These are phyloP conservation scores for Collybia sordida DNA, from an alignment of 768 basidiomycete genomes.

Conservation along the genomic window DNA sequence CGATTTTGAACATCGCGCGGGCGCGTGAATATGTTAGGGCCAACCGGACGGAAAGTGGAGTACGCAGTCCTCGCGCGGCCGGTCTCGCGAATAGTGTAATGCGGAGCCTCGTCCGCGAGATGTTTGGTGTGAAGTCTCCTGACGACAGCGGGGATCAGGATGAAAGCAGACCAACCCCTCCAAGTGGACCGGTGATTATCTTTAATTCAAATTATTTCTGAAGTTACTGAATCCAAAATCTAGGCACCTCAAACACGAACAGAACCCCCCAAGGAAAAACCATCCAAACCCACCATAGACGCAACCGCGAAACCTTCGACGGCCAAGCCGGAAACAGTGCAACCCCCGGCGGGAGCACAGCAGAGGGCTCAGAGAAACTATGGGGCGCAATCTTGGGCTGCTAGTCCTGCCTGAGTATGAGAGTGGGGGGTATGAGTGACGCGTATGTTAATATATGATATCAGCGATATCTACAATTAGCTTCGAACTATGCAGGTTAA, in stretches of 20 bases:
- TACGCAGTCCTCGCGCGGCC: slow-evolving; percentile 13
- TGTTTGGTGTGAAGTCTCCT: slow-evolving; percentile 7
- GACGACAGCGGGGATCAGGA: background rate
- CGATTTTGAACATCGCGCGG: slow-evolving; percentile 43
- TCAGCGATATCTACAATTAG: no score
- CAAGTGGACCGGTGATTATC: slow-evolving; percentile 20
- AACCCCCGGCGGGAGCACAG: slow-evolving; percentile 1
- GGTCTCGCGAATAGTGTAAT: slow-evolving; percentile 12
- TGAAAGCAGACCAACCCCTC: slow-evolving; percentile 3
- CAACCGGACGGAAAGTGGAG: slow-evolving; percentile 14
- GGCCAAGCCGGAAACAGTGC: background rate
- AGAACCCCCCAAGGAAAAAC: background rate
- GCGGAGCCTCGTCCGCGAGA: slow-evolving; percentile 9
- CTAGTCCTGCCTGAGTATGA: no score
- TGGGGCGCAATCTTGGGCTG: no score
- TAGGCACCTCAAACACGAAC: background rate
- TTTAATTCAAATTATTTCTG: background rate
- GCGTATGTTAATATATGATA: no score
- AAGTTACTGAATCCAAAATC: slow-evolving; percentile 1
- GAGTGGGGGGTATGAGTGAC: no score
- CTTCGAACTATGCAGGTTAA: no score
- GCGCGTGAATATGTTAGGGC: slow-evolving; percentile 49
- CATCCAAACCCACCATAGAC: background rate
- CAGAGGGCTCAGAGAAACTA: no score
- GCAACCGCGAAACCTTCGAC: background rate